Conservation (phyloP, 345 rosid species). For the Citrus medica region DNA sequence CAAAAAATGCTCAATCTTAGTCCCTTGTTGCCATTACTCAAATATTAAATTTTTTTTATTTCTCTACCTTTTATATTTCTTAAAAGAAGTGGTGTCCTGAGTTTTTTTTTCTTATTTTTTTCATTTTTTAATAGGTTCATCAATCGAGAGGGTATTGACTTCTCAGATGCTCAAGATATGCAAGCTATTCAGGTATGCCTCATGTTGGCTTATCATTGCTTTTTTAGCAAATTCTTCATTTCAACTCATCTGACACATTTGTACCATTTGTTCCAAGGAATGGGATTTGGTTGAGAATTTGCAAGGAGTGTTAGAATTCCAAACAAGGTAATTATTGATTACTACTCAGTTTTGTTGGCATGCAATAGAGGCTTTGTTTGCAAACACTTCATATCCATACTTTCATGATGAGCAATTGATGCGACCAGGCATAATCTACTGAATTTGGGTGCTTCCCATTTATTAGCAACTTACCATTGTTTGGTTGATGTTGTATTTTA, state of each 20-base stretch:
- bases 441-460: neutral
- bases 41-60: neutral
- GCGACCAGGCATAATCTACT: no score
- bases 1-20: neutral
- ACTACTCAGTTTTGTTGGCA: neutral
- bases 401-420: neutral
- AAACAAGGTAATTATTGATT: conserved; percentile 55
- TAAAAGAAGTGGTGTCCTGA: neutral
- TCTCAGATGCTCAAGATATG: conserved; percentile 91
- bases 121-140: conserved; percentile 50
- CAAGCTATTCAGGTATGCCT: conserved; percentile 85
- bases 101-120: neutral
- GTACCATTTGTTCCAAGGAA: conserved; percentile 41
- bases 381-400: neutral
- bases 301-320: conserved; percentile 82
- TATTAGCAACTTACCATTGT: neutral
- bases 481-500: neutral
- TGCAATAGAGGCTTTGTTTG: neutral
- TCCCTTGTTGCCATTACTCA: neutral
- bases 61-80: neutral
- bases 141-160: conserved; percentile 89
- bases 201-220: neutral
- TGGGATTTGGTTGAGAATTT: conserved; percentile 92
- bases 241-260: conserved; percentile 8
- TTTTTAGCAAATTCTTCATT: neutral